These are phyloP conservation scores for Fraxinus baroniana DNA, from an alignment of 305 asterid genomes.

Conservation along the genomic window DNA sequence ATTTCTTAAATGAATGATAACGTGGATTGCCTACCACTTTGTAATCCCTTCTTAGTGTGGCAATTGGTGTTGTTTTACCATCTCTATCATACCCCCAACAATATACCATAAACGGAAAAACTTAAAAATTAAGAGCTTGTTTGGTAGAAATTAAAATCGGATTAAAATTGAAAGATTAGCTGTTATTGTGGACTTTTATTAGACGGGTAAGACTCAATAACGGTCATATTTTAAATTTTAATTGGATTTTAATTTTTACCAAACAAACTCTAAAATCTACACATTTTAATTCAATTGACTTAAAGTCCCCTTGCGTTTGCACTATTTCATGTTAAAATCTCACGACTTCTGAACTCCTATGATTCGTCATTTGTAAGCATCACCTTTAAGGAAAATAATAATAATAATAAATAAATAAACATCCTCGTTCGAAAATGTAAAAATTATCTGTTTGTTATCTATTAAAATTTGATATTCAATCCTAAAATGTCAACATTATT, in stretches of 20 bases:
- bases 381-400: not conserved
- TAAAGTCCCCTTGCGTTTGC: not conserved
- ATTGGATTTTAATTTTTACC: too few relatives aligned
- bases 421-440: not conserved
- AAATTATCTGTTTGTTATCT: not conserved
- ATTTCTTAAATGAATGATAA: slow-evolving; percentile 25
- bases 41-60: slow-evolving; percentile 19
- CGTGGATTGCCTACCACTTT: slow-evolving; percentile 23
- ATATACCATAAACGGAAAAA: not conserved
- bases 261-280: not conserved
- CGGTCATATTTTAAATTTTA: too few relatives aligned
- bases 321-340: not conserved
- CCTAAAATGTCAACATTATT: too few relatives aligned
- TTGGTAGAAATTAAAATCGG: too few relatives aligned
- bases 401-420: too few relatives aligned
- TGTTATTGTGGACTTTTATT: too few relatives aligned
- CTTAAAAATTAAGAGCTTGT: not conserved
- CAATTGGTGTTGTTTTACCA: slow-evolving; percentile 16
- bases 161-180: too few relatives aligned
- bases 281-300: not conserved
- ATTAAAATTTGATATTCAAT: too few relatives aligned
- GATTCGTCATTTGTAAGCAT: not conserved
- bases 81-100: not conserved
- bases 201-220: too few relatives aligned
- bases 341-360: not conserved